Evolutionary conservation across 768 basidiomycete genomes (phyloP).

Genomic region (Cubamyces lactineus): DNA sequence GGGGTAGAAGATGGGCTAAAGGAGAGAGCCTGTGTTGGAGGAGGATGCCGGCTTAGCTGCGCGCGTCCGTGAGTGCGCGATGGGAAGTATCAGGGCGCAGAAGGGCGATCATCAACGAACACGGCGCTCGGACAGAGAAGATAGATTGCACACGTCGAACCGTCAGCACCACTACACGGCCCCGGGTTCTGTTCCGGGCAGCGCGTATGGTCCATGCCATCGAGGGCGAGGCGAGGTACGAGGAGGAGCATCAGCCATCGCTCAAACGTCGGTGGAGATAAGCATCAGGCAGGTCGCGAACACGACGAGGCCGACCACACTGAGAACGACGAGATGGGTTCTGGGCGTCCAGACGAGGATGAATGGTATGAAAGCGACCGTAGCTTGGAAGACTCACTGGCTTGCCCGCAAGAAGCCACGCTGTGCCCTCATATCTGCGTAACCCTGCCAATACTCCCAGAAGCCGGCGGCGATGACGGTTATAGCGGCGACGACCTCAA

Average conservation of each 20-base stretch:
- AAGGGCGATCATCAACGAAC: constrained; percentile 19
- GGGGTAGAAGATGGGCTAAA: neutral
- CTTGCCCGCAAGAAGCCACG: constrained; percentile 62
- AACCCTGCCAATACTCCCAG: constrained; percentile 69
- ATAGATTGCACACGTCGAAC: constrained; percentile 15
- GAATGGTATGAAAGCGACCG: constrained; percentile 4
- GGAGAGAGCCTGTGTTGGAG: neutral
- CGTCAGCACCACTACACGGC: constrained; percentile 11
- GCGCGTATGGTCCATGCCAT: neutral
- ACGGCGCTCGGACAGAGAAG: constrained; percentile 16
- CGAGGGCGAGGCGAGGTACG: neutral
- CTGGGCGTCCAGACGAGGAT: constrained; percentile 20
- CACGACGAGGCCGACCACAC: constrained; percentile 29
- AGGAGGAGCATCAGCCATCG: constrained; percentile 4
- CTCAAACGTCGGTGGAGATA: constrained; percentile 19
- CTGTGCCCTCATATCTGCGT: constrained; percentile 56
- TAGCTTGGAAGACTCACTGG: constrained; percentile 47
- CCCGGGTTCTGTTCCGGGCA: neutral
- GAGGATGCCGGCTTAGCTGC: constrained; percentile 15
- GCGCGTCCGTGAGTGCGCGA: constrained; percentile 1
- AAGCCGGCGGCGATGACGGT: constrained; percentile 56
- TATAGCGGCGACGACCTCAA: constrained; percentile 58
- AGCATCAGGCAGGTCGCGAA: constrained; percentile 34
- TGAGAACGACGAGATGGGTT: constrained; percentile 34
- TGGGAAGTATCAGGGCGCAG: constrained; percentile 20